Conservation (phyloP, 2,329 filamentous ascomycete species). For the Akanthomyces uredinophilus region DNA sequence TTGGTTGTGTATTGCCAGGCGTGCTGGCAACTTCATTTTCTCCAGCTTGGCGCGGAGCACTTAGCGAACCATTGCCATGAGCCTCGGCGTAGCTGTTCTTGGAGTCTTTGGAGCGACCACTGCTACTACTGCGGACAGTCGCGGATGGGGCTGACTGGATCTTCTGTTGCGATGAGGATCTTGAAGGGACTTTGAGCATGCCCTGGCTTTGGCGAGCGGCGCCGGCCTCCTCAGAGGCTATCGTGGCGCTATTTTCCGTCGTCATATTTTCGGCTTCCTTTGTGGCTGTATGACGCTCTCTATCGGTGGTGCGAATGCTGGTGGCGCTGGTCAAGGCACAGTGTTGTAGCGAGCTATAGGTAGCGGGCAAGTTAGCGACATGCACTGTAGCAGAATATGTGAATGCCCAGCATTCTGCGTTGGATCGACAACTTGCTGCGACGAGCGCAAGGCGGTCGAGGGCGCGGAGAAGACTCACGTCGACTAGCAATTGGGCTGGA, state of each 20-base stretch:
- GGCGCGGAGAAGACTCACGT: conserved; percentile 9
- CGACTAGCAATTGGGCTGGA: conserved; percentile 10
- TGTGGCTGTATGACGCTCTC: conserved; percentile 31
- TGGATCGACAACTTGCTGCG: background rate
- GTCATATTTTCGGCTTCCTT: conserved; percentile 32
- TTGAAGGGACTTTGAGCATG: conserved; percentile 54
- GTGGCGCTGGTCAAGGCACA: conserved; percentile 30
- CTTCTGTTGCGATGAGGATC: conserved; percentile 55
- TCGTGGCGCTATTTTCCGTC: conserved; percentile 36
- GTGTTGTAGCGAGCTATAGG: conserved; percentile 13
- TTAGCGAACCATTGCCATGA: conserved; percentile 62
- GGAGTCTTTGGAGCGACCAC: conserved; percentile 60
- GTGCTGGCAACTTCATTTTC: conserved; percentile 48
- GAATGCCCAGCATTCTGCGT: background rate
- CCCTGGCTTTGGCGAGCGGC: conserved; percentile 45
- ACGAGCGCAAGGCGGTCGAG: background rate
- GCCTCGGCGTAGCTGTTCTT: conserved; percentile 59
- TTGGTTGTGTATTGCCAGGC: conserved; percentile 45
- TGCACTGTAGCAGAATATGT: background rate
- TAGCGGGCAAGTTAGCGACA: background rate
- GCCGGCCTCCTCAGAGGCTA: conserved; percentile 37
- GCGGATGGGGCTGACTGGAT: conserved; percentile 55
- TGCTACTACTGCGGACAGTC: conserved; percentile 57
- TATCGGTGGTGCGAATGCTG: conserved; percentile 25
- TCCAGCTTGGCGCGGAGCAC: conserved; percentile 57